These are phyloP conservation scores for Russula sp. DNA, from an alignment of 768 basidiomycete species.

Conservation along the genomic window DNA sequence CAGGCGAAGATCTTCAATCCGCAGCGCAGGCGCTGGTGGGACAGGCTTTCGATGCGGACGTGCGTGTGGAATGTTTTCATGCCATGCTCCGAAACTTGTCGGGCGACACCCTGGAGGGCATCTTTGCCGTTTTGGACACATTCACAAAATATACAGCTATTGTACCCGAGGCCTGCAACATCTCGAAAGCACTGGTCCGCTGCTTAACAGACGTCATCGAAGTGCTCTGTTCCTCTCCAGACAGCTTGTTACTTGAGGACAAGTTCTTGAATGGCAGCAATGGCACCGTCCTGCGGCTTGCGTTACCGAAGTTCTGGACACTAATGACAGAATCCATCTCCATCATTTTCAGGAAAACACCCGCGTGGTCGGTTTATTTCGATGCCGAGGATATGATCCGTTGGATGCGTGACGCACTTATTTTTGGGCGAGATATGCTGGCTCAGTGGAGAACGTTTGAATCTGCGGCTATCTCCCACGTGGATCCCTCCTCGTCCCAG, in stretches of 20 bases:
- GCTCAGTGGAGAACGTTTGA: constrained; percentile 79
- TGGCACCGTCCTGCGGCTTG: constrained; percentile 42
- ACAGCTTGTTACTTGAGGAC: constrained; percentile 59
- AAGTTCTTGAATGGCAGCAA: constrained; percentile 45
- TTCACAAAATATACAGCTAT: constrained; percentile 57
- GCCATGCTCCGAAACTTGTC: constrained; percentile 66
- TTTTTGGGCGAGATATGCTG: constrained; percentile 84
- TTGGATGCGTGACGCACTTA: constrained; percentile 98
- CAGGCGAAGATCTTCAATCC: constrained; percentile 64
- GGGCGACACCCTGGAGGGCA: constrained; percentile 59
- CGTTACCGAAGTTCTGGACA: constrained; percentile 71
- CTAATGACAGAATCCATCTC: constrained; percentile 75
- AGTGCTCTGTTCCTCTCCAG: constrained; percentile 66
- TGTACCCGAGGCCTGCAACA: constrained; percentile 78
- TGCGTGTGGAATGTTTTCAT: constrained; percentile 81
- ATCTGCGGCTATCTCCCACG: constrained; percentile 44
- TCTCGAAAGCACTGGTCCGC: constrained; percentile 87
- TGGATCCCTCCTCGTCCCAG: constrained; percentile 27
- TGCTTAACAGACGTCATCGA: constrained; percentile 93
- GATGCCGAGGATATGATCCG: constrained; percentile 80
- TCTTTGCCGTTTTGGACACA: constrained; percentile 57
- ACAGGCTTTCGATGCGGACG: constrained; percentile 85
- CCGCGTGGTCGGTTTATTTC: constrained; percentile 75
- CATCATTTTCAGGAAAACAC: constrained; percentile 80
- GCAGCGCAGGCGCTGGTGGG: constrained; percentile 77